These are phyloP conservation scores for Schizosaccharomyces lindneri DNA, from an alignment of 805 yeast species.

Conservation along the genomic window DNA sequence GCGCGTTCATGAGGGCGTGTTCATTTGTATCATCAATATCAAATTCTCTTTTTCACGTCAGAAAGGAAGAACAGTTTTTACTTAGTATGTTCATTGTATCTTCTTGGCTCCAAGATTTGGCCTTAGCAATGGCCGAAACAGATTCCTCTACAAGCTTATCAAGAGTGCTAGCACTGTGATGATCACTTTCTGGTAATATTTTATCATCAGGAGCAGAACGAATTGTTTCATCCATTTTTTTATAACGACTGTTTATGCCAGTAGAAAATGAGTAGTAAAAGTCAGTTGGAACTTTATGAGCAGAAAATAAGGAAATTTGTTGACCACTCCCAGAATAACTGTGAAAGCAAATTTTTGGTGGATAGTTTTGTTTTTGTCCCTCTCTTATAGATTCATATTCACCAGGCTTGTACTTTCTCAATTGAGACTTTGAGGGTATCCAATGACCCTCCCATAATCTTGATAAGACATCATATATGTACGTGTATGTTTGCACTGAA, in stretches of 20 bases:
- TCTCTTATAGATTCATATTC: constrained; percentile 1
- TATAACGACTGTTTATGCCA: constrained; percentile 20
- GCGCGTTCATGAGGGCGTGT: too few species aligned
- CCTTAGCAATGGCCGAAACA: neutral
- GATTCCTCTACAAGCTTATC: constrained; percentile 1
- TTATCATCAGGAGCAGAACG: constrained; percentile 15
- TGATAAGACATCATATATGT: constrained; percentile 23
- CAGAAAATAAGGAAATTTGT: constrained; percentile 28
- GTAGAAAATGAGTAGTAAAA: constrained; percentile 31
- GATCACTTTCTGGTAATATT: constrained; percentile 31
- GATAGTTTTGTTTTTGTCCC: constrained; percentile 1
- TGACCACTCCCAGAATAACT: constrained; percentile 70
- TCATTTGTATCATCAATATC: too few species aligned
- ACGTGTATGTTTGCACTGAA: constrained; percentile 59
- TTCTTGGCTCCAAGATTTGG: neutral
- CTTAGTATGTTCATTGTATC: neutral
- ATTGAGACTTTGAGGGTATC: constrained; percentile 2
- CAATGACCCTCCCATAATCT: constrained; percentile 5
- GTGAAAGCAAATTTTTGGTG: constrained; percentile 34
- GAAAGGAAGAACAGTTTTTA: neutral
- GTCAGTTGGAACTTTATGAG: constrained; percentile 13
- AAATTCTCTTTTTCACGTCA: neutral
- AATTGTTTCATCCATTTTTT: constrained; percentile 13
- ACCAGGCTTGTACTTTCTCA: neutral
- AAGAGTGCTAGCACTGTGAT: constrained; percentile 13